A percentile compares a stretch with the other conserved stretches of the same genome.
Evolutionary conservation across 129 eudicot species (phyloP).

Genomic region (Calendula officinalis): DNA sequence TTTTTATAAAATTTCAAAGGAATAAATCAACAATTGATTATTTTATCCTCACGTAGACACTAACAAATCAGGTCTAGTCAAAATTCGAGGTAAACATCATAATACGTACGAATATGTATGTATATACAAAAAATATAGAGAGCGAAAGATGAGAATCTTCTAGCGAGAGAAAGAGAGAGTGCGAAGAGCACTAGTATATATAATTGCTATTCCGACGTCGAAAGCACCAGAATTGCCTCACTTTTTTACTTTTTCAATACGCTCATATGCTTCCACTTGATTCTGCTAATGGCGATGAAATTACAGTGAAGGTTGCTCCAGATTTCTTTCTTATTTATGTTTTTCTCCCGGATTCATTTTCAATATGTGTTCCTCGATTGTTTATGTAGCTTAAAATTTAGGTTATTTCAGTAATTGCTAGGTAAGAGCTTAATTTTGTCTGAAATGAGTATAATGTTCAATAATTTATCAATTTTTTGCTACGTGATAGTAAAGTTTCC

Average conservation of each 20-base stretch:
- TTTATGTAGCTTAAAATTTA: no score
- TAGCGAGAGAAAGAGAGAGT: constrained; percentile 29
- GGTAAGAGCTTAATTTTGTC: no score
- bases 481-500: no score
- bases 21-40: no score
- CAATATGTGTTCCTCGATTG: background rate
- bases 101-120: background rate
- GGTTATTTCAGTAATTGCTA: no score
- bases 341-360: background rate
- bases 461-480: no score
- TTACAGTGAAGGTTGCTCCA: background rate
- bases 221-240: background rate
- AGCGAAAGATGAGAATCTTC: constrained; percentile 13
- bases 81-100: background rate
- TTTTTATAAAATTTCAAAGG: no score
- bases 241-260: background rate
- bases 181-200: constrained; percentile 30
- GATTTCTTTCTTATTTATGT: background rate
- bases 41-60: no score
- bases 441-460: no score
- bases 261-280: background rate
- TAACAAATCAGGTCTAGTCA: no score
- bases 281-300: background rate
- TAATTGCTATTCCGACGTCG: background rate
- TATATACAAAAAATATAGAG: constrained; percentile 15